These are phyloP conservation scores for Striga hermonthica DNA, from an alignment of 305 asterid genomes.

Conservation along the genomic window DNA sequence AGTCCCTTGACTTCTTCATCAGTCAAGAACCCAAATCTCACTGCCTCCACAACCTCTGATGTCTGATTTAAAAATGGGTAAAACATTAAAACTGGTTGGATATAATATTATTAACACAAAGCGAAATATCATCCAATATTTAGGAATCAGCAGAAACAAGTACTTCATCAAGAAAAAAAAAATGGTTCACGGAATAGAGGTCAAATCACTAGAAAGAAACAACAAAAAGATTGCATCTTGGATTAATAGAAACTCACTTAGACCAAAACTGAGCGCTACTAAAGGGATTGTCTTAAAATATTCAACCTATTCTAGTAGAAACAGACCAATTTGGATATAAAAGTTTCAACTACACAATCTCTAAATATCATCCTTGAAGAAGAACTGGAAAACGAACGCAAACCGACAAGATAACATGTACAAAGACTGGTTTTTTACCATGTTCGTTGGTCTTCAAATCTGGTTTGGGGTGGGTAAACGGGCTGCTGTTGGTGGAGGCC, in stretches of 20 bases:
- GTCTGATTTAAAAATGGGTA: conserved; percentile 29
- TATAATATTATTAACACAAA: background rate
- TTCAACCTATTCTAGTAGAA: no score
- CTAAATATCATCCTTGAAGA: no score
- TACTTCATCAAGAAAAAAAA: background rate
- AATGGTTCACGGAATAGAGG: background rate
- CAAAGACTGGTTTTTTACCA: no score
- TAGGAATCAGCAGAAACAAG: background rate
- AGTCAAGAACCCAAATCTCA: conserved; percentile 66
- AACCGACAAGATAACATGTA: no score
- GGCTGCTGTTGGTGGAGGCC: background rate
- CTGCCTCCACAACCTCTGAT: conserved; percentile 61
- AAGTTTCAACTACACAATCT: no score
- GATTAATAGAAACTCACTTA: no score
- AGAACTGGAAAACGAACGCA: no score
- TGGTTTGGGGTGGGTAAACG: background rate
- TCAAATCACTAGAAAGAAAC: background rate
- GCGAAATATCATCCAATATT: background rate
- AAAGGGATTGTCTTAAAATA: no score
- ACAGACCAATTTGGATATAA: no score
- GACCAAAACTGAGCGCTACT: no score
- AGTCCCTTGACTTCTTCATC: conserved; percentile 64
- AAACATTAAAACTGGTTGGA: background rate
- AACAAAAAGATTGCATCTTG: no score
- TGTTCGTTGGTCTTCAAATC: background rate